Percentiles rank a stretch among this genome's conserved stretches.
Conservation (phyloP, 176 grass and related monocot genomes). For the Oryza meridionalis region DNA sequence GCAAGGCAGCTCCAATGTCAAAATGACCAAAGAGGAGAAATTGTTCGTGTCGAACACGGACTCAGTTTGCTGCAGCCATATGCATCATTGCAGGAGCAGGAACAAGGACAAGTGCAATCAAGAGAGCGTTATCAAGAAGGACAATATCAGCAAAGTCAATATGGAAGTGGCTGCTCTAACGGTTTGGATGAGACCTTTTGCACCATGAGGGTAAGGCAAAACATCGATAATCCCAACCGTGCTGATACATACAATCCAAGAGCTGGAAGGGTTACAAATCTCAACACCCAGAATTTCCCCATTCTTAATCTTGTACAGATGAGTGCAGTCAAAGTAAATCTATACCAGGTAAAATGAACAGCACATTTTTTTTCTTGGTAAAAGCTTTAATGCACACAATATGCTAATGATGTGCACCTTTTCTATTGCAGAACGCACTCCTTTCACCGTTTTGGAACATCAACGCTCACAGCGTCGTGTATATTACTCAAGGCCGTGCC, state of each 20-base stretch:
- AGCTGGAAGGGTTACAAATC: constrained; percentile 41
- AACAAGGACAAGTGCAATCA: constrained; percentile 32
- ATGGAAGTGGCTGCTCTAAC: constrained; percentile 14
- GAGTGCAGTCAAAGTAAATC: constrained; percentile 49
- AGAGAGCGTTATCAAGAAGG: constrained; percentile 16
- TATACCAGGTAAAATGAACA: constrained; percentile 36
- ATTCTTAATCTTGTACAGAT: constrained; percentile 48
- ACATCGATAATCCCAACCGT: constrained; percentile 39
- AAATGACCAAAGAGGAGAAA: constrained; percentile 36
- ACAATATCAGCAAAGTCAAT: neutral
- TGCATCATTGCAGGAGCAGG: constrained; percentile 30
- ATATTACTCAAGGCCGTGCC: constrained; percentile 38
- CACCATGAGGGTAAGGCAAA: constrained; percentile 41
- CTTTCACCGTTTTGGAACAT: constrained; percentile 47
- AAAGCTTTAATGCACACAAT: neutral
- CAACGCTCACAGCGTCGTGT: constrained; percentile 44
- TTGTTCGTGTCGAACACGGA: neutral
- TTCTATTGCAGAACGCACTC: constrained; percentile 40
- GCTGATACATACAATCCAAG: constrained; percentile 47
- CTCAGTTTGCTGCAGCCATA: constrained; percentile 10
- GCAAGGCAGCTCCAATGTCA: constrained; percentile 37
- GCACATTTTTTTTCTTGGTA: neutral
- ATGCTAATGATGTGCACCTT: neutral
- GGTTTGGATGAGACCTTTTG: constrained; percentile 51
- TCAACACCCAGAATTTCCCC: constrained; percentile 53